These are phyloP conservation scores for sweet orange (Citrus sinensis) DNA, from an alignment of 345 rosid species.

Conservation along the genomic window DNA sequence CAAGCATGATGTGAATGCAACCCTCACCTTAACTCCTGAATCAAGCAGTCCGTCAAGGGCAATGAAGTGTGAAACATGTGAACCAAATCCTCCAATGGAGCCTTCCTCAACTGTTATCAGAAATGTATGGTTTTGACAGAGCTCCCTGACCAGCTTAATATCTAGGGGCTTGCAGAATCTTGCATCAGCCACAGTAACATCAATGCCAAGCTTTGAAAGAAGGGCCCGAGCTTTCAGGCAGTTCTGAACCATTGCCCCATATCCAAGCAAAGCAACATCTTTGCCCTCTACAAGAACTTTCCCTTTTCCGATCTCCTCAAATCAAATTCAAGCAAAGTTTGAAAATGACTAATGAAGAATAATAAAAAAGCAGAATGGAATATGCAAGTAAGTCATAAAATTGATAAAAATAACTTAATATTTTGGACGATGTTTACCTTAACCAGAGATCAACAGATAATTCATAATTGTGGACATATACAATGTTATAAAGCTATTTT, in stretches of 20 bases:
- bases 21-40: constrained; percentile 62
- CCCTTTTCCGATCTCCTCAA: constrained; percentile 79
- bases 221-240: constrained; percentile 82
- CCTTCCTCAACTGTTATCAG: constrained; percentile 94
- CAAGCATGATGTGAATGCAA: neutral
- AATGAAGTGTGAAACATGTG: constrained; percentile 85
- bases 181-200: constrained; percentile 90
- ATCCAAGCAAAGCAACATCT: constrained; percentile 87
- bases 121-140: constrained; percentile 64
- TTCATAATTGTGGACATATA: neutral
- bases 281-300: constrained; percentile 70
- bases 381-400: neutral
- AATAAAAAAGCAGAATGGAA: neutral
- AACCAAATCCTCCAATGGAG: constrained; percentile 83
- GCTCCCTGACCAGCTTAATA: constrained; percentile 62
- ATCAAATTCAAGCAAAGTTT: constrained; percentile 1
- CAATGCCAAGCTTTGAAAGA: constrained; percentile 73
- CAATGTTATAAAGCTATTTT: neutral
- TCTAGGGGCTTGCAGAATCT: constrained; percentile 97
- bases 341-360: neutral
- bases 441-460: too few relatives aligned
- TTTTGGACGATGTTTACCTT: neutral
- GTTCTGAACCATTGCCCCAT: constrained; percentile 91
- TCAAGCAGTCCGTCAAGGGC: constrained; percentile 93
- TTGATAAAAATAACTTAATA: neutral